phyloP scores from a whole-genome alignment of 148 eudicot genomes.

The Fagopyrum esculentum region DNA sequence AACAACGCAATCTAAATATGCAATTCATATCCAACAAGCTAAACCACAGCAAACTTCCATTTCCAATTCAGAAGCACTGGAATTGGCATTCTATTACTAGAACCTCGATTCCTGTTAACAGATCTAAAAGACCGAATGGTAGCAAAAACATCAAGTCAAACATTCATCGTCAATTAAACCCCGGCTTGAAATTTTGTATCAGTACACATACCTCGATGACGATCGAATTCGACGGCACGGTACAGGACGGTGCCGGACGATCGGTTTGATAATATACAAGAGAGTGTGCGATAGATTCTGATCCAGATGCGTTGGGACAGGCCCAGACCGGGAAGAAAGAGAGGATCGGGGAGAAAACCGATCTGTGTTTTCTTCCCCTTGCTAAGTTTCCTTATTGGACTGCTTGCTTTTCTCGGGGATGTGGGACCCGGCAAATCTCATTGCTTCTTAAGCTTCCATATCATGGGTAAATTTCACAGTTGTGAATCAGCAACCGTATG shows the following conservation, averaged over 20 bases:
- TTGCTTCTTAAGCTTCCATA: too few relatives aligned
- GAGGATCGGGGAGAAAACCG: not conserved
- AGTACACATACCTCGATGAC: not conserved
- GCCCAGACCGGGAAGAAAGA: not conserved
- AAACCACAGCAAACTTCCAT: not conserved
- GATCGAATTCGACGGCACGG: not conserved
- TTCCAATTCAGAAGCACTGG: not conserved
- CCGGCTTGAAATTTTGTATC: not conserved
- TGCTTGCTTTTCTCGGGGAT: not conserved
- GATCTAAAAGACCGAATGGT: not conserved
- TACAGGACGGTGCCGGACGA: not conserved
- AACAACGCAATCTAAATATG: not conserved
- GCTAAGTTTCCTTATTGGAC: not conserved
- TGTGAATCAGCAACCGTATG: too few relatives aligned
- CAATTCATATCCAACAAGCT: not conserved
- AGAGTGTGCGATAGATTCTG: not conserved
- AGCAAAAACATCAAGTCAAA: too few relatives aligned
- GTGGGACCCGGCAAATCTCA: not conserved
- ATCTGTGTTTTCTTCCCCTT: not conserved
- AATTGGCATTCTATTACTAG: not conserved
- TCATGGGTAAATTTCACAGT: too few relatives aligned
- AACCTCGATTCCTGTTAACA: not conserved
- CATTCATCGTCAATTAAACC: not conserved
- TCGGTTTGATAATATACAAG: not conserved
- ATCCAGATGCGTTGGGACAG: not conserved